phyloP scores from a whole-genome alignment of 2,329 filamentous ascomycete genomes.

The Pestalotiopsis sp. region DNA sequence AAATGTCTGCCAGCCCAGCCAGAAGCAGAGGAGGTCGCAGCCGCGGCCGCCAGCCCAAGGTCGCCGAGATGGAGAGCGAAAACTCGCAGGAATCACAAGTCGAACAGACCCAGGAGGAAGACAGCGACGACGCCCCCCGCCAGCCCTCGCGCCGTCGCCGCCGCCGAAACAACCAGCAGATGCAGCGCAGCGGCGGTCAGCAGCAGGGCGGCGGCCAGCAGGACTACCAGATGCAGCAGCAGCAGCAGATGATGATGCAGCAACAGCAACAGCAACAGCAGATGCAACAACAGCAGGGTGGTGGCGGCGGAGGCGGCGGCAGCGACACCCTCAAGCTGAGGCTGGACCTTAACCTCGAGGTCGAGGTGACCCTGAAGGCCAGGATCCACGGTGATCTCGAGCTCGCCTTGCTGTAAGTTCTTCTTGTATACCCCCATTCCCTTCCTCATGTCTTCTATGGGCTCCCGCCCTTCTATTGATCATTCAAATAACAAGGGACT shows the following conservation, averaged over 20 bases:
- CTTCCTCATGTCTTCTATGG: neutral
- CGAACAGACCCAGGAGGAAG: constrained; percentile 24
- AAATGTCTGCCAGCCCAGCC: constrained; percentile 13
- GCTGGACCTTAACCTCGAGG: constrained; percentile 79
- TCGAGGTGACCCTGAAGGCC: constrained; percentile 85
- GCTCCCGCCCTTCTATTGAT: neutral
- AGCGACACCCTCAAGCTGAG: constrained; percentile 70
- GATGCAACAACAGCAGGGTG: constrained; percentile 14
- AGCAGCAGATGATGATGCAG: constrained; percentile 7
- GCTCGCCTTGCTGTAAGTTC: constrained; percentile 65
- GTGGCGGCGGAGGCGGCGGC: constrained; percentile 41
- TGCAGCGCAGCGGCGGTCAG: neutral
- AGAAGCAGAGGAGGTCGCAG: constrained; percentile 1
- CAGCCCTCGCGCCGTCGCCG: constrained; percentile 20
- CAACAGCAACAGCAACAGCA: constrained; percentile 7
- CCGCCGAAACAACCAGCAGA: constrained; percentile 6
- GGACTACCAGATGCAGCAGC: neutral
- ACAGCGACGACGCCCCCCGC: constrained; percentile 27
- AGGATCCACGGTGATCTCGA: constrained; percentile 85
- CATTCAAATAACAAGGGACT: neutral
- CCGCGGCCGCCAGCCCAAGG: neutral
- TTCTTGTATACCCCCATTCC: constrained; percentile 1
- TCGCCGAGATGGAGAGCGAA: constrained; percentile 12
- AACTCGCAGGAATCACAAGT: constrained; percentile 20
- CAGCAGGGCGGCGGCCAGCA: constrained; percentile 7